Evolutionary conservation across 306 rosid genomes (phyloP).

Genomic region (Oemleria cerasiformis): DNA sequence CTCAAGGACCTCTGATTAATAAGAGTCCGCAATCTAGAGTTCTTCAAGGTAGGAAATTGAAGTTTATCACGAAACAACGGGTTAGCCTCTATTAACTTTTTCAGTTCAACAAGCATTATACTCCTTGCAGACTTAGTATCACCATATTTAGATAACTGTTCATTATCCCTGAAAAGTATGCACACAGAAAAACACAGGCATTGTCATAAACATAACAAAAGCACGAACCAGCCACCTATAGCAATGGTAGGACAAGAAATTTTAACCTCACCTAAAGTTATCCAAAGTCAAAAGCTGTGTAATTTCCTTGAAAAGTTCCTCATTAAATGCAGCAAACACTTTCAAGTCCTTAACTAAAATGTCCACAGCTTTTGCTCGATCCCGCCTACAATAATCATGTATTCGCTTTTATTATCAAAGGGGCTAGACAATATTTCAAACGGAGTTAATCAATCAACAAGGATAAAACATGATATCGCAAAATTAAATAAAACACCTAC

Average conservation of each 20-base stretch:
- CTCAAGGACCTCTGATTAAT: conserved; percentile 85
- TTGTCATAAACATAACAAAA: not conserved
- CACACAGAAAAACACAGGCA: not conserved
- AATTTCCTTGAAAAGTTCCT: conserved; percentile 96
- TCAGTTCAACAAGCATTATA: conserved; percentile 95
- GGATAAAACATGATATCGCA: conserved; percentile 14
- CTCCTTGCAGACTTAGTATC: conserved; percentile 98
- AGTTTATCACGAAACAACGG: conserved; percentile 98
- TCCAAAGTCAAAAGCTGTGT: conserved; percentile 93
- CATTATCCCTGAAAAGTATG: conserved; percentile 77
- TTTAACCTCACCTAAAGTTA: conserved; percentile 77
- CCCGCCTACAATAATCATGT: conserved; percentile 56
- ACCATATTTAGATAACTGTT: conserved; percentile 96
- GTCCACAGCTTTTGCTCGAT: conserved; percentile 93
- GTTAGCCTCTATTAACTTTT: conserved; percentile 95
- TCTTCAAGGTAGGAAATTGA: conserved; percentile 93
- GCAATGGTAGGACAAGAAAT: conserved; percentile 16
- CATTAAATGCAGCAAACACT: conserved; percentile 93
- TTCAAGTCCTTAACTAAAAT: conserved; percentile 97
- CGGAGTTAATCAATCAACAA: conserved; percentile 11
- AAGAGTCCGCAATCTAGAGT: conserved; percentile 92
- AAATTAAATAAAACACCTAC: conserved; percentile 40
- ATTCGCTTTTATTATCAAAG: conserved; percentile 20
- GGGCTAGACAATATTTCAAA: conserved; percentile 16
- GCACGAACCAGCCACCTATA: not conserved